phyloP scores from a whole-genome alignment of 306 rosid species.

The Prinsepia uniflora region DNA sequence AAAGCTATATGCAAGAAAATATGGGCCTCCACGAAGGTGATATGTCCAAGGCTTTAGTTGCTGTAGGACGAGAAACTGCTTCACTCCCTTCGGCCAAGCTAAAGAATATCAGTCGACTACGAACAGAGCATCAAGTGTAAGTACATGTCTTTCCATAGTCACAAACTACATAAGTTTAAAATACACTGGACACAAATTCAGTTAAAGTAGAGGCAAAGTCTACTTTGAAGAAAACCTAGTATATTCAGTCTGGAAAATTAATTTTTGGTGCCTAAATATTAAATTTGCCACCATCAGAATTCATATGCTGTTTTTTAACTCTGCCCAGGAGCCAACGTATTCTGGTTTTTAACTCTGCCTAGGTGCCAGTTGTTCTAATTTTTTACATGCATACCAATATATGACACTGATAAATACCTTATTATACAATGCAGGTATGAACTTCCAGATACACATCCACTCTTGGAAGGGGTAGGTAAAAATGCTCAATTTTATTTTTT shows the following conservation, averaged over 20 bases:
- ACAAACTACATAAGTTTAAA: neutral
- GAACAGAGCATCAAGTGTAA: conserved; percentile 97
- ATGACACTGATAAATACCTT: conserved; percentile 21
- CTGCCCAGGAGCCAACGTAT: neutral
- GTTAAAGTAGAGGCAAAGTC: neutral
- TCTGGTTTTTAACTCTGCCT: neutral
- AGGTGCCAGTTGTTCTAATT: neutral
- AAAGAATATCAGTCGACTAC: conserved; percentile 77
- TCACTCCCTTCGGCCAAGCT: conserved; percentile 65
- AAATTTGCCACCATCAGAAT: neutral
- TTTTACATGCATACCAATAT: neutral
- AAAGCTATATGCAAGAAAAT: conserved; percentile 42
- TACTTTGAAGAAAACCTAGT: neutral
- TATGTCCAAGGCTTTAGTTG: conserved; percentile 81
- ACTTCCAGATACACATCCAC: conserved; percentile 95
- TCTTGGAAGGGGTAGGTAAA: conserved; percentile 61
- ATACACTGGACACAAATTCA: neutral
- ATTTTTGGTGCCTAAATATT: neutral
- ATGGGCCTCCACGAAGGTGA: conserved; percentile 54
- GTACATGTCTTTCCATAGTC: conserved; percentile 19
- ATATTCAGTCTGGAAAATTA: neutral
- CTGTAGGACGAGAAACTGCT: conserved; percentile 52
- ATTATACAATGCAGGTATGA: conserved; percentile 68
- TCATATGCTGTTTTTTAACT: neutral
- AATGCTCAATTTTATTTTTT: conserved; percentile 1